Evolutionary conservation across 1,284 basidiomycete species (phyloP).

Genomic region (Ceratobasidium papillatum): DNA sequence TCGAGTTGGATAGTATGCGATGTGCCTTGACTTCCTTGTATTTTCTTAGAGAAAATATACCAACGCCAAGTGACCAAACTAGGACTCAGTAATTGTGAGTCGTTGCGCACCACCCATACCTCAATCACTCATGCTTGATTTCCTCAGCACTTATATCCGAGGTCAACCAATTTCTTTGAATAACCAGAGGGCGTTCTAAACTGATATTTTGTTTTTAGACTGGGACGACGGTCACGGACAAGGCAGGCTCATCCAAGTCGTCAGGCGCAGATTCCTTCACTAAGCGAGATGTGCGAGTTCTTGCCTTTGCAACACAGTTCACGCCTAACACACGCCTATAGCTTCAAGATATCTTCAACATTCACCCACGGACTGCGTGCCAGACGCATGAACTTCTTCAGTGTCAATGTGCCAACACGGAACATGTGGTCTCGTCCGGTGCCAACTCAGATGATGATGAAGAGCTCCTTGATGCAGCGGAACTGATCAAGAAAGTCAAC

Average conservation of each 20-base stretch:
- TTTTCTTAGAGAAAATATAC: constrained; percentile 76
- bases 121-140: constrained; percentile 37
- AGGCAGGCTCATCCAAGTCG: constrained; percentile 52
- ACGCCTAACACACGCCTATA: constrained; percentile 52
- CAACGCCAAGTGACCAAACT: constrained; percentile 97
- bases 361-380: constrained; percentile 82
- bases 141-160: constrained; percentile 6
- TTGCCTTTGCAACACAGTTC: constrained; percentile 34
- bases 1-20: neutral
- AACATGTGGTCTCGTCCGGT: constrained; percentile 45
- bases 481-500: constrained; percentile 49
- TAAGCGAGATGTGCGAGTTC: constrained; percentile 72
- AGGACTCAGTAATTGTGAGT: constrained; percentile 85
- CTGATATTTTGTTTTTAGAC: constrained; percentile 38
- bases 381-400: constrained; percentile 91
- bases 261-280: constrained; percentile 88
- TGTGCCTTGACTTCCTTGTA: neutral
- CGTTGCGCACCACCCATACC: neutral
- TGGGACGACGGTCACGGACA: constrained; percentile 57
- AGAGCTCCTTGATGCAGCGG: constrained; percentile 42
- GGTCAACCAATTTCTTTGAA: constrained; percentile 52
- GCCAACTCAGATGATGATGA: constrained; percentile 48
- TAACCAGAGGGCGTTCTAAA: constrained; percentile 48
- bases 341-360: constrained; percentile 90
- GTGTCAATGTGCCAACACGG: constrained; percentile 67